phyloP scores from a whole-genome alignment of 2,329 filamentous ascomycete species.

The Penicillium sp. region DNA sequence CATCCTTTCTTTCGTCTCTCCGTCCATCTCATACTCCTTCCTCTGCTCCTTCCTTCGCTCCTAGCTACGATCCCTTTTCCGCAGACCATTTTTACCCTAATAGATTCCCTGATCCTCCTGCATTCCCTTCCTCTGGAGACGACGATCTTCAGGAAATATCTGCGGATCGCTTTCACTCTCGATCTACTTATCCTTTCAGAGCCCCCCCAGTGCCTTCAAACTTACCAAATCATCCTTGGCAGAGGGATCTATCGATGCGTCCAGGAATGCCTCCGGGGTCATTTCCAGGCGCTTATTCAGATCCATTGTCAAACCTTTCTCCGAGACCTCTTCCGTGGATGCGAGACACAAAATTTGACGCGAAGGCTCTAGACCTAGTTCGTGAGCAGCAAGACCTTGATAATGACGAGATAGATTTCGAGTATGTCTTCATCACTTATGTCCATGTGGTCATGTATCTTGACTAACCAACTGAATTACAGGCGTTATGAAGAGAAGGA shows the following conservation, averaged over 20 bases:
- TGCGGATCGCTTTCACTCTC: neutral
- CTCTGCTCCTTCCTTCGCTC: neutral
- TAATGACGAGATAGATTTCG: constrained; percentile 9
- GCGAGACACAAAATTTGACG: neutral
- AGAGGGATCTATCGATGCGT: no score
- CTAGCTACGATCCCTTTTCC: no score
- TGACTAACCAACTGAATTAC: constrained; percentile 11
- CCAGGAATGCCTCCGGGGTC: no score
- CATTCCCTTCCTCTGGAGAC: no score
- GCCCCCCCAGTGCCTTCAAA: no score
- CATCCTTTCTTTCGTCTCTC: neutral
- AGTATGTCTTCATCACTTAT: constrained; percentile 2
- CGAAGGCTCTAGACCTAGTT: constrained; percentile 10
- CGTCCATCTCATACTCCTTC: neutral
- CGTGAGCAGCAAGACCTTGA: constrained; percentile 12
- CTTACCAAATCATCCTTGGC: no score
- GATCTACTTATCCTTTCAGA: neutral
- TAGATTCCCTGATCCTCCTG: no score
- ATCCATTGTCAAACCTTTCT: constrained; percentile 9
- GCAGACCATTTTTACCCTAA: no score
- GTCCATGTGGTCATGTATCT: neutral
- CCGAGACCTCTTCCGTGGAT: constrained; percentile 13
- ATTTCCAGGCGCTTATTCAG: no score
- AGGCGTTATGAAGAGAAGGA: constrained; percentile 38
- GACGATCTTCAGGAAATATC: neutral